Base-by-base conservation (phyloP, 225 moss, liverwort and hornwort species). In the Bryum argenteum region DNA sequence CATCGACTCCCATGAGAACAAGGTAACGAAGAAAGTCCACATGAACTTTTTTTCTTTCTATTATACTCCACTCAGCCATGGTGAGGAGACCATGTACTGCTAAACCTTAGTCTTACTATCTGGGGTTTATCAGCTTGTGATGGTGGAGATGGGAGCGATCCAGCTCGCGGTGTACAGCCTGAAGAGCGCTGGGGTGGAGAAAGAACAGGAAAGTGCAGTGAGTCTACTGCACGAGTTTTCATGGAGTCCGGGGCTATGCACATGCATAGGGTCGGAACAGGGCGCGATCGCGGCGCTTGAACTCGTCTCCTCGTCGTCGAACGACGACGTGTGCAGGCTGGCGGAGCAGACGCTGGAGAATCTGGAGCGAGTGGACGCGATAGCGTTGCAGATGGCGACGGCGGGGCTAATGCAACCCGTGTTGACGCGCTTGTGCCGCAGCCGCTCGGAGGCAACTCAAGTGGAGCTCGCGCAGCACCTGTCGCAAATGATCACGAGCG, bases 371-470 rank as follows among this genome's bases (percentile, higher is more conserved):
- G 43, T 75, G 52, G 80, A 80, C 20, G 58, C 20, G 4, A 80
- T 63, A 6, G 58, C 71, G 17, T 66, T 80, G 61, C 75, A 59
- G 23, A 80, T 80, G 75, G 80, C 80, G 12, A 65, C 60, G 54
- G 71, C 75, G 9, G 75, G 80, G 14, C 75, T 75, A 22, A 51
- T 80, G 71, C 70, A 71, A n/a, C 80, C 80, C 8, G 75, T 80
- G 4, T 70, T 80, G 4, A 66, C 47, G 38, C 67, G 80, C 20
- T 65, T 80, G 6, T 71, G 75, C 53, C 51, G 75, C 39, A 75
- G 75, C 51, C 43, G 33, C 5, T 33, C 75, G 1, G 80, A 75
- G 65, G 71, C 71, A 20, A 75, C 33, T 10, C 80, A 80, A 66
- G 80, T 80, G 59, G 54, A 66, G 65, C 70, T 80, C 33, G 75